A percentile compares a stretch with the other conserved stretches of the same genome.
Conservation (phyloP, 2,329 filamentous ascomycete species). For the Penicillium sp. region DNA sequence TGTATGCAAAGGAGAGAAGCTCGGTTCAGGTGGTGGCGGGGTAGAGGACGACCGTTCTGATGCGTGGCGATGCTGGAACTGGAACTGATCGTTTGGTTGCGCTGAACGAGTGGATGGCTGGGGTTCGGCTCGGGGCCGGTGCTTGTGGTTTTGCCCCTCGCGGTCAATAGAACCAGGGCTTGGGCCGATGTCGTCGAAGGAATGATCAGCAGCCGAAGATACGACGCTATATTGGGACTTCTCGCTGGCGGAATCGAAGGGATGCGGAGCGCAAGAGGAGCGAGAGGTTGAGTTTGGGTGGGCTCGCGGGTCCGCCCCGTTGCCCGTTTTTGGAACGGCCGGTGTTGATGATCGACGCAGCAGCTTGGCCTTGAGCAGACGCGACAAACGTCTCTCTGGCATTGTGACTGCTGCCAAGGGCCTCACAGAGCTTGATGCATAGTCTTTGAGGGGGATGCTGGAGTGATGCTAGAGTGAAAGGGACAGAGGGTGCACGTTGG, state of each 20-base stretch:
- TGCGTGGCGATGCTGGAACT: slow-evolving; percentile 23
- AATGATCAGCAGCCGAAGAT: slow-evolving; percentile 32
- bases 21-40: slow-evolving; percentile 27
- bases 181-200: slow-evolving; percentile 25
- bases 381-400: slow-evolving; percentile 43
- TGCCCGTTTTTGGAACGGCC: slow-evolving; percentile 35
- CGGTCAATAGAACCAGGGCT: slow-evolving; percentile 20
- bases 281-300: slow-evolving; percentile 32
- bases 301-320: slow-evolving; percentile 35
- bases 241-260: slow-evolving; percentile 32
- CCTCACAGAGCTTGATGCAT: slow-evolving; percentile 16
- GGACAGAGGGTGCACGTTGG: slow-evolving; percentile 15
- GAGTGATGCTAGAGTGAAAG: background rate
- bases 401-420: slow-evolving; percentile 32
- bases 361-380: slow-evolving; percentile 45
- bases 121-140: slow-evolving; percentile 13
- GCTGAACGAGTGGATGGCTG: slow-evolving; percentile 17
- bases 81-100: slow-evolving; percentile 22
- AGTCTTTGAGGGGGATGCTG: background rate
- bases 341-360: slow-evolving; percentile 46
- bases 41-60: slow-evolving; percentile 16
- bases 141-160: slow-evolving; percentile 18
- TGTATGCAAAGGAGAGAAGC: slow-evolving; percentile 34
- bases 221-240: slow-evolving; percentile 35
- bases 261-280: slow-evolving; percentile 27